phyloP scores from a whole-genome alignment of 2,329 filamentous ascomycete species.

The Fusarium dlaminii region DNA sequence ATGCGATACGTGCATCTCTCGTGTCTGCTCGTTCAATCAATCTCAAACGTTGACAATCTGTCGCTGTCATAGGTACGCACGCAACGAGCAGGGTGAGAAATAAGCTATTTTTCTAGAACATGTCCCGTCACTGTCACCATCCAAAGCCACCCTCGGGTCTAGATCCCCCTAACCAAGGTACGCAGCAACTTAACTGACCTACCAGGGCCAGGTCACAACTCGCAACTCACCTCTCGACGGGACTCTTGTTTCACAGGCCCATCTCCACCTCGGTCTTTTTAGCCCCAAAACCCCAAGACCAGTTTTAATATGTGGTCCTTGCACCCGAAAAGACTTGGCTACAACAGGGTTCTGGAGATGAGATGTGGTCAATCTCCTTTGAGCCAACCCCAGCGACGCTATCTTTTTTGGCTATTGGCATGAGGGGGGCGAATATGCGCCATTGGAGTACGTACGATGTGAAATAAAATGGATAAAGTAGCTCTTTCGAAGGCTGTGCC shows the following conservation, averaged over 20 bases:
- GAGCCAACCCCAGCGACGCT: not conserved
- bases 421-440: not conserved
- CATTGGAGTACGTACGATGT: not conserved
- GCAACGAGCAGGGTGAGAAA: not conserved
- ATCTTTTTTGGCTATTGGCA: not conserved
- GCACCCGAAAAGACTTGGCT: conserved; percentile 1
- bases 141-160: not conserved
- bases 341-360: not conserved
- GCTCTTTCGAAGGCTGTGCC: not conserved
- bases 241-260: not conserved
- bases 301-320: conserved; percentile 14
- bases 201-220: not conserved
- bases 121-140: not conserved
- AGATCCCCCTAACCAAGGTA: not conserved
- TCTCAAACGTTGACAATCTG: not conserved
- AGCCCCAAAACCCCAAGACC: not conserved
- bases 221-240: too few relatives aligned
- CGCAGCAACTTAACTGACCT: not conserved
- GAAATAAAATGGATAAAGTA: not conserved
- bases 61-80: not conserved
- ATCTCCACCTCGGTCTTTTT: not conserved
- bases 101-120: not conserved
- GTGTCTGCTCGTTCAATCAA: not conserved
- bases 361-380: not conserved
- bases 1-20: not conserved